A percentile compares a stretch with the other conserved stretches of the same genome.
phyloP scores from a whole-genome alignment of 129 eudicot species.

The Cynara cardunculus region DNA sequence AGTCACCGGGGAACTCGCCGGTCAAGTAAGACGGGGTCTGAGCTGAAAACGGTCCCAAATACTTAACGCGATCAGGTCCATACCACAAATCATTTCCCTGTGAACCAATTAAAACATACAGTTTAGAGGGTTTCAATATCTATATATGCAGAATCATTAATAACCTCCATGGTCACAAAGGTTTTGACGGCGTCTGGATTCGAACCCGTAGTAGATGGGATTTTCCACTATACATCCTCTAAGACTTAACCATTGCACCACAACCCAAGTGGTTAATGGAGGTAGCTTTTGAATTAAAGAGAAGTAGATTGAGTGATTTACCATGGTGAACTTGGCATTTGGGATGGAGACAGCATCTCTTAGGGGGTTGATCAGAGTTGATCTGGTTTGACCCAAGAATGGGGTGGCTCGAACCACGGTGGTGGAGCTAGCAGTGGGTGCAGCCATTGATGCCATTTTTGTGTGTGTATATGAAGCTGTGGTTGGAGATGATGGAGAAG shows the following conservation, averaged over 20 bases:
- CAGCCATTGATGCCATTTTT: slow-evolving; percentile 41
- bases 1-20: slow-evolving; percentile 87
- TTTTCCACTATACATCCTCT: too few species aligned
- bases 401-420: slow-evolving; percentile 58
- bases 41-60: slow-evolving; percentile 88
- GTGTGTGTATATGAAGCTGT: slow-evolving; percentile 1
- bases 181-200: too few species aligned
- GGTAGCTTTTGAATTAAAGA: neutral
- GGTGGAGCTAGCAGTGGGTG: slow-evolving; percentile 51
- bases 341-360: slow-evolving; percentile 62
- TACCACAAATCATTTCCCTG: slow-evolving; percentile 77
- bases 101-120: slow-evolving; percentile 4
- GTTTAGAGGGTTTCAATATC: neutral
- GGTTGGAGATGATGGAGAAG: slow-evolving; percentile 2
- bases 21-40: slow-evolving; percentile 80
- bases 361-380: slow-evolving; percentile 40
- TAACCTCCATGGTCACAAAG: too few species aligned
- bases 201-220: too few species aligned
- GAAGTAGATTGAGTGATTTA: neutral
- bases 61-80: slow-evolving; percentile 86
- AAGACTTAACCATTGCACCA: too few species aligned
- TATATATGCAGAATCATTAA: neutral
- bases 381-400: slow-evolving; percentile 64
- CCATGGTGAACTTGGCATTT: slow-evolving; percentile 62
- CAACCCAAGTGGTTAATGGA: too few species aligned